phyloP scores from a whole-genome alignment of 805 yeast species.

The Pichia kluyveri region DNA sequence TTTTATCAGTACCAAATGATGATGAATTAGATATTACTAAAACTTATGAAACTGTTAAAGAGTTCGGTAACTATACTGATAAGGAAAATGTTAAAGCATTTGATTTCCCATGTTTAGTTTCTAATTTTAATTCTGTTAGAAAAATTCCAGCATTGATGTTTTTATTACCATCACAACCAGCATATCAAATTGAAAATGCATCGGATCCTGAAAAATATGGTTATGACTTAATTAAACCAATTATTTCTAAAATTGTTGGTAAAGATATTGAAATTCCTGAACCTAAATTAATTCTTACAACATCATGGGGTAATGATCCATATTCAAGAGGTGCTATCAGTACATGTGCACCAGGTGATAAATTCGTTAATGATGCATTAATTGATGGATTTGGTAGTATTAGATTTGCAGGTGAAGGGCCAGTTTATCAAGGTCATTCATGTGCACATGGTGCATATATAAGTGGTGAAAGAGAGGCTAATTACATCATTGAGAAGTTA shows the following conservation, averaged over 20 bases:
- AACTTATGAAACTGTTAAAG: not conserved
- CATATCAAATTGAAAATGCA: conserved; percentile 35
- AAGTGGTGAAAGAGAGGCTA: conserved; percentile 42
- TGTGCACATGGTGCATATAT: conserved; percentile 49
- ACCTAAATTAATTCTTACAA: conserved; percentile 20
- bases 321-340: conserved; percentile 41
- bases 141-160: conserved; percentile 32
- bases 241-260: conserved; percentile 25
- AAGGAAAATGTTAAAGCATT: conserved; percentile 14
- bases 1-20: conserved; percentile 21
- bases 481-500: conserved; percentile 1
- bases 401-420: conserved; percentile 50
- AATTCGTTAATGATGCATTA: conserved; percentile 25
- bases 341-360: conserved; percentile 34
- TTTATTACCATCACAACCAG: conserved; percentile 39
- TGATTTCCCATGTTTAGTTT: conserved; percentile 23
- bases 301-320: conserved; percentile 43
- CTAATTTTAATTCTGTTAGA: conserved; percentile 19
- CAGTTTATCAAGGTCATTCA: conserved; percentile 41
- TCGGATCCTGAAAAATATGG: conserved; percentile 25
- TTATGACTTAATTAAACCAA: conserved; percentile 35
- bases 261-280: conserved; percentile 15
- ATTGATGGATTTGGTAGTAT: conserved; percentile 27
- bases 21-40: not conserved
- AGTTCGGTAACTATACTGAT: not conserved